Evolutionary conservation across 2,329 filamentous ascomycete species (phyloP).

Genomic region (Exophiala viscosa): DNA sequence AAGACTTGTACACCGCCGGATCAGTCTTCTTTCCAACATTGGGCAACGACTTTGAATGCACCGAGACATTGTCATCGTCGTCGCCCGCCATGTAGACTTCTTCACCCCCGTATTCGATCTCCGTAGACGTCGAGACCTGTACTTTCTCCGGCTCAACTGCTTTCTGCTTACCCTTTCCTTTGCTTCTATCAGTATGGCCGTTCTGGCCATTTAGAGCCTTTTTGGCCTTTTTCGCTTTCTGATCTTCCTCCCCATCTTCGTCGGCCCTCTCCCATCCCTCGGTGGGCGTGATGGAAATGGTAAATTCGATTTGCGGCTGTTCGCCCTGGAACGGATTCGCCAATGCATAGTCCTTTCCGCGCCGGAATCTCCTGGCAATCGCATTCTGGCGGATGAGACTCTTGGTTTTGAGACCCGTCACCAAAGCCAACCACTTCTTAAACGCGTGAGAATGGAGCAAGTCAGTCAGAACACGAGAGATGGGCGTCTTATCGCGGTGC

Average conservation of each 20-base stretch:
- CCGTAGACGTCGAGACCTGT: conserved; percentile 31
- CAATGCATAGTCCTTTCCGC: conserved; percentile 85
- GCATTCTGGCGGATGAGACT: conserved; percentile 68
- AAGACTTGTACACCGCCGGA: conserved; percentile 81
- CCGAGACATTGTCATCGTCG: conserved; percentile 57
- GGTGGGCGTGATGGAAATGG: conserved; percentile 80
- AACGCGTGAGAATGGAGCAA: conserved; percentile 83
- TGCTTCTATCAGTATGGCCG: conserved; percentile 37
- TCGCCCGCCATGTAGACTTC: conserved; percentile 86
- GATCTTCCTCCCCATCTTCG: conserved; percentile 49
- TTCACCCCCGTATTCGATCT: conserved; percentile 43
- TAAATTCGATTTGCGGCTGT: conserved; percentile 76
- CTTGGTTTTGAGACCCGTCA: conserved; percentile 63
- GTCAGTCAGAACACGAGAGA: conserved; percentile 74
- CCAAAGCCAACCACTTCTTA: conserved; percentile 80
- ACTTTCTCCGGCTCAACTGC: conserved; percentile 32
- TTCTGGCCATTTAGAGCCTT: not conserved
- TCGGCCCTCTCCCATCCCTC: conserved; percentile 76
- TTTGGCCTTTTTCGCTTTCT: conserved; percentile 20
- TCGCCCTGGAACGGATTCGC: conserved; percentile 74
- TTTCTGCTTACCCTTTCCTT: conserved; percentile 33
- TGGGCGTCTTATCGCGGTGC: conserved; percentile 49
- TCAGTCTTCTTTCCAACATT: conserved; percentile 48
- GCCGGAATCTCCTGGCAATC: conserved; percentile 81
- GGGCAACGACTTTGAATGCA: conserved; percentile 28